phyloP scores from a whole-genome alignment of 352 stramenopile species.

The Peronospora destructor region DNA sequence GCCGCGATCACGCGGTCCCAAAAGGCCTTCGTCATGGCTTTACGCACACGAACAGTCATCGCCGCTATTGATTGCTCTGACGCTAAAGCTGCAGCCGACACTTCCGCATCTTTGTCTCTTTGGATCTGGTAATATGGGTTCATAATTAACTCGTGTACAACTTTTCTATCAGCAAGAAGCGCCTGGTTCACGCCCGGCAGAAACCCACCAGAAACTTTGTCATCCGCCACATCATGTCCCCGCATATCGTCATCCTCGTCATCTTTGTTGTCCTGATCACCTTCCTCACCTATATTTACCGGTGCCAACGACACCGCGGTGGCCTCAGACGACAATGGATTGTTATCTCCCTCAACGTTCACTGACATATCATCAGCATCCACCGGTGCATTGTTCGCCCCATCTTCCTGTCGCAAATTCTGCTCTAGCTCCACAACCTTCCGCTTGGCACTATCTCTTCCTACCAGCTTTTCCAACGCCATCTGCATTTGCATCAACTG shows the following conservation, averaged over 20 bases:
- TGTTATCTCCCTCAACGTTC: background rate
- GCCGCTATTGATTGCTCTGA: constrained; percentile 19
- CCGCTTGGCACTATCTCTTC: constrained; percentile 29
- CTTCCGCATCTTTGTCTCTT: constrained; percentile 24
- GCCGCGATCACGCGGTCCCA: constrained; percentile 52
- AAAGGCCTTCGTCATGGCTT: constrained; percentile 57
- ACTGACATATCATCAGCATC: background rate
- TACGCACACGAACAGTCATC: constrained; percentile 34
- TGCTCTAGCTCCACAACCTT: constrained; percentile 35
- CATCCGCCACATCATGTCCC: constrained; percentile 6
- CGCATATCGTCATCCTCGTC: constrained; percentile 25
- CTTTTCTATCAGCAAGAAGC: constrained; percentile 47
- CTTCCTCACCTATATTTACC: constrained; percentile 5
- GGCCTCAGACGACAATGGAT: constrained; percentile 1
- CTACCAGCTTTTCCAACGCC: constrained; percentile 52
- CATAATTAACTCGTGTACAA: constrained; percentile 71
- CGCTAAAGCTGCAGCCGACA: constrained; percentile 12
- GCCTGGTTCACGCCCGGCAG: constrained; percentile 31
- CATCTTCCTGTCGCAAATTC: constrained; percentile 17
- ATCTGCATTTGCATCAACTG: constrained; percentile 49
- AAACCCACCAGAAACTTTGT: background rate
- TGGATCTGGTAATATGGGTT: constrained; percentile 53
- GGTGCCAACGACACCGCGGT: constrained; percentile 5
- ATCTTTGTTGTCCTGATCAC: constrained; percentile 19
- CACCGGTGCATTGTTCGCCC: background rate